Conservation (phyloP, 2,329 filamentous ascomycete species). For the Aspergillus fructus region DNA sequence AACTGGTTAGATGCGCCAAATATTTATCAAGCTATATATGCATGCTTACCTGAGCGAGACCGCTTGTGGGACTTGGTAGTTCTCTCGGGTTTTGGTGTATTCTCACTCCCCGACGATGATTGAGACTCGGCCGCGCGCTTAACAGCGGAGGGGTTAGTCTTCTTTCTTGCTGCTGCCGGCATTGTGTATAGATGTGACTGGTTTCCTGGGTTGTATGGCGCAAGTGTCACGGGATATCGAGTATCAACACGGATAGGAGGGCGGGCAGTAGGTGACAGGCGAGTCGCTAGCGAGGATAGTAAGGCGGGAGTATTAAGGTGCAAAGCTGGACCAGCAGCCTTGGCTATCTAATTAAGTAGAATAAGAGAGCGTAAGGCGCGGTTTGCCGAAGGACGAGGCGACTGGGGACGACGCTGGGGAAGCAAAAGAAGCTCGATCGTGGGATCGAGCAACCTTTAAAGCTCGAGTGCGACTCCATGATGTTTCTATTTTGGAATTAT, state of each 20-base stretch:
- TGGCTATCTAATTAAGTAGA: conserved; percentile 33
- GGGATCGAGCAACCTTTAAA: conserved; percentile 26
- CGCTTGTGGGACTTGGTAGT: conserved; percentile 86
- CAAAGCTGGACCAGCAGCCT: conserved; percentile 46
- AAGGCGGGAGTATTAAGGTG: conserved; percentile 22
- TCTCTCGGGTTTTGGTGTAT: conserved; percentile 55
- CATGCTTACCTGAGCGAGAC: conserved; percentile 82
- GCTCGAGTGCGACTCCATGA: conserved; percentile 13
- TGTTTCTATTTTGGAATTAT: conserved; percentile 25
- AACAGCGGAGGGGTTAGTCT: conserved; percentile 8
- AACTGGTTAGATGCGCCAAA: neutral
- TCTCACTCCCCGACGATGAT: conserved; percentile 46
- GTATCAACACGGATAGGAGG: neutral
- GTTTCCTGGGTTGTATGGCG: neutral
- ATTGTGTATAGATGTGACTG: conserved; percentile 11
- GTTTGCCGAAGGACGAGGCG: conserved; percentile 21
- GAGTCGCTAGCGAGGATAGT: conserved; percentile 14
- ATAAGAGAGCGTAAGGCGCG: conserved; percentile 28
- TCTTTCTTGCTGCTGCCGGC: conserved; percentile 21
- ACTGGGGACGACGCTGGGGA: conserved; percentile 19
- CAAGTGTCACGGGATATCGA: neutral
- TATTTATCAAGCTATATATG: conserved; percentile 15
- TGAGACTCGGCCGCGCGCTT: conserved; percentile 23
- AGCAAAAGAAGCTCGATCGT: conserved; percentile 14
- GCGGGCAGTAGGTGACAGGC: conserved; percentile 9